Evolutionary conservation across 2,329 filamentous ascomycete species (phyloP), one percentile per base, ranked within the genome.

Genomic region (Xylaria digitata): DNA sequence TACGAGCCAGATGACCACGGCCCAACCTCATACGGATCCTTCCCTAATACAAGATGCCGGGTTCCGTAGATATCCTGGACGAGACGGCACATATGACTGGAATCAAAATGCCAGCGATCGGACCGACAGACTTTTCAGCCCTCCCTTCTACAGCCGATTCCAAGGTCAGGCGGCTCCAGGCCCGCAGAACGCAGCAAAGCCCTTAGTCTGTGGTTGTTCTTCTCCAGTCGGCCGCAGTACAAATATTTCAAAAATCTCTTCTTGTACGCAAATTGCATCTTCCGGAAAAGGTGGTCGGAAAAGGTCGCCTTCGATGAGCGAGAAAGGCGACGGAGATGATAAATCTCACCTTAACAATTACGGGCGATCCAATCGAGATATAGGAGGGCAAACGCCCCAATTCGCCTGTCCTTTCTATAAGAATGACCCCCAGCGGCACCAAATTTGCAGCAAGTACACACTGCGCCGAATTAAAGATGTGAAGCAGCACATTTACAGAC

Each of bases 251-350:
- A 19, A 17, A 34, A 26, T 13, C 2, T 19, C n/a, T 15, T 19
- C 26, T 9, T 23, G 11, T 8, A 34, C 9, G 23, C 7, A 11
- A 43, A 6, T 17, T n/a, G 1, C 15, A 37, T 17, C 11, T 1
- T 30, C 19, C 6, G 21, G 32, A 30, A 57, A 58, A 11, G 19
- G 17, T 8, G 1, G 34, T 26, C 53, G 45, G n/a, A 65, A 65
- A 49, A 30, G 56, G 50, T 23, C 50, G 11, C 43, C 17, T 11
- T 32, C 19, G 4, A n/a, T 15, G 6, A 17, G 42, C 2, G 21
- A 42, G 15, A 30, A 8, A 21, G 52, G 13, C 15, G 42, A 42
- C 13, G 26, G 21, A 48, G 30, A 17, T 7, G 45, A 54, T 6
- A 5, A 52, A 15, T 4, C 15, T 26, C n/a, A 17, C 30, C 11